Percentiles rank a stretch among this genome's conserved stretches.
These are phyloP conservation scores for Magnaporthales sp. DNA, from an alignment of 2,329 filamentous ascomycete species.

Conservation along the genomic window DNA sequence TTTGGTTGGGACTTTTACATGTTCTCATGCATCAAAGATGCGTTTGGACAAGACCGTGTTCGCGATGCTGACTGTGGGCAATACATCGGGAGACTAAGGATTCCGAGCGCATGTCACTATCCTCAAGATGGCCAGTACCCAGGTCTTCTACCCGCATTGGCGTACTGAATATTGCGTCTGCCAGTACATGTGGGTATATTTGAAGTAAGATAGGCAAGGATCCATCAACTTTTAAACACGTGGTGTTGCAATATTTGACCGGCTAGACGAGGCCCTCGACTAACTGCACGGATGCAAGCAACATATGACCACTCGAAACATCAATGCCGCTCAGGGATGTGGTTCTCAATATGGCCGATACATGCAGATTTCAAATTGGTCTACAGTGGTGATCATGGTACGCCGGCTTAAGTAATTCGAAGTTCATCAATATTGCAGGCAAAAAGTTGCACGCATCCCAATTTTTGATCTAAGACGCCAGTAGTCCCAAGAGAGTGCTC, in stretches of 20 bases:
- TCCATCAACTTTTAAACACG: neutral
- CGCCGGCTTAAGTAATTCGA: neutral
- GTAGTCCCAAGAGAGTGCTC: constrained; percentile 2
- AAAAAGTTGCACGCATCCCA: constrained; percentile 2
- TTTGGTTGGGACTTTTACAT: neutral
- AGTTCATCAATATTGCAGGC: constrained; percentile 2
- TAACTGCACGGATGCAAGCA: too few species aligned
- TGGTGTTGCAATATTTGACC: neutral
- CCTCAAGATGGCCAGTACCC: neutral
- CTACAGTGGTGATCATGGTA: neutral
- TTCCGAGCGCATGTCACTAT: neutral
- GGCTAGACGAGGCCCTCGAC: neutral
- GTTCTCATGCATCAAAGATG: neutral
- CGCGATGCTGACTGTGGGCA: too few species aligned
- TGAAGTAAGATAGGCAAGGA: neutral
- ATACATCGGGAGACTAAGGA: neutral
- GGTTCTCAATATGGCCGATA: neutral
- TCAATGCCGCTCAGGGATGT: neutral
- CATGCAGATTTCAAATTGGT: neutral
- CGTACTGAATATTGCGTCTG: neutral
- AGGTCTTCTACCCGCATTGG: neutral
- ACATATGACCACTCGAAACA: neutral
- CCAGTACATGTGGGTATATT: neutral
- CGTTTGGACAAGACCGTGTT: neutral
- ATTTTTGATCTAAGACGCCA: constrained; percentile 3